Evolutionary conservation across 2,329 filamentous ascomycete species (phyloP).

Genomic region (Lachnum nothofagi): DNA sequence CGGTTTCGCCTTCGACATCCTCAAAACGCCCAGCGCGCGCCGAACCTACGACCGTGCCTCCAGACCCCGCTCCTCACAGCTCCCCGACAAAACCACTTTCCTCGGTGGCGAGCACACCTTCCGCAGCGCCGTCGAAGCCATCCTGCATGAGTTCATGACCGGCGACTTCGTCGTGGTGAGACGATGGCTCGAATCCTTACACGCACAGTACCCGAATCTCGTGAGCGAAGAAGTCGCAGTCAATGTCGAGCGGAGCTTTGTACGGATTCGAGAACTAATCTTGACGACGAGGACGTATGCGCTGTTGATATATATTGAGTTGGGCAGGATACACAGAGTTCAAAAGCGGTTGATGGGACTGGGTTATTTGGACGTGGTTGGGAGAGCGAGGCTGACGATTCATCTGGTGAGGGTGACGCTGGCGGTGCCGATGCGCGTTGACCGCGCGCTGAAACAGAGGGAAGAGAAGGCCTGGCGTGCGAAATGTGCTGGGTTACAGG

Average conservation of each 20-base stretch:
- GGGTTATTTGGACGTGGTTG: conserved; percentile 37
- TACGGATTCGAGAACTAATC: conserved; percentile 35
- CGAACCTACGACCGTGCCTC: conserved; percentile 36
- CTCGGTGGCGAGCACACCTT: conserved; percentile 37
- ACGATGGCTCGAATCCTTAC: conserved; percentile 33
- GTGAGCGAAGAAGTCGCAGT: conserved; percentile 35
- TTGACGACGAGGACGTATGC: conserved; percentile 37
- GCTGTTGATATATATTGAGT: conserved; percentile 36
- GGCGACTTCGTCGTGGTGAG: conserved; percentile 37
- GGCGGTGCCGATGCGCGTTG: conserved; percentile 37
- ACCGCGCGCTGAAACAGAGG: conserved; percentile 35
- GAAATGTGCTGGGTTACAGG: conserved; percentile 34
- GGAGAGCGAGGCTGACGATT: conserved; percentile 34
- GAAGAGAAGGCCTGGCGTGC: conserved; percentile 37
- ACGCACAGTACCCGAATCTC: conserved; percentile 35
- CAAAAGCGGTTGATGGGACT: conserved; percentile 36
- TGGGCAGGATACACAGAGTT: conserved; percentile 36
- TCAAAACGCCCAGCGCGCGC: conserved; percentile 36
- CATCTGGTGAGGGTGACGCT: conserved; percentile 37
- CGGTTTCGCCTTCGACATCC: conserved; percentile 38
- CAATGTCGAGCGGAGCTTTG: conserved; percentile 35
- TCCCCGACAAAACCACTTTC: conserved; percentile 32
- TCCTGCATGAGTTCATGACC: conserved; percentile 37
- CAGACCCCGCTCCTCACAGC: conserved; percentile 25
- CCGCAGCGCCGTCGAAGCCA: conserved; percentile 34